These are phyloP conservation scores for sweet orange (Citrus sinensis) DNA, from an alignment of 345 rosid genomes.

Conservation along the genomic window DVS_A1.0 CM039165.1:38463001-38463500, in stretches of 20 bases:
- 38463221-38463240: slow-evolving; percentile 29
- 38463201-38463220: slow-evolving; percentile 35
- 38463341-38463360: slow-evolving; percentile 52
- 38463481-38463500: not conserved
- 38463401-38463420: not conserved
- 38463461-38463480: not conserved
- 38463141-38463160: not conserved
- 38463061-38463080: slow-evolving; percentile 43
- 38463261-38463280: slow-evolving; percentile 89
- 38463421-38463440: no score
- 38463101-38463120: slow-evolving; percentile 52
- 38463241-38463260: slow-evolving; percentile 83
- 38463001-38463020: slow-evolving; percentile 64
- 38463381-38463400: slow-evolving; percentile 13
- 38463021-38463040: slow-evolving; percentile 34
- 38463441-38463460: slow-evolving; percentile 19
- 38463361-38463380: not conserved
- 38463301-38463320: slow-evolving; percentile 30
- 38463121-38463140: slow-evolving; percentile 64
- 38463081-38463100: slow-evolving; percentile 67
- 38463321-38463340: slow-evolving; percentile 12
- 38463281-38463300: slow-evolving; percentile 98
- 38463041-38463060: slow-evolving; percentile 30
- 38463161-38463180: slow-evolving; percentile 40
- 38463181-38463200: slow-evolving; percentile 49